A percentile compares a stretch with the other conserved stretches of the same genome.
Conservation (phyloP, 192 early-diverging fungal species). For the Pilobolus umbonatus region DNA sequence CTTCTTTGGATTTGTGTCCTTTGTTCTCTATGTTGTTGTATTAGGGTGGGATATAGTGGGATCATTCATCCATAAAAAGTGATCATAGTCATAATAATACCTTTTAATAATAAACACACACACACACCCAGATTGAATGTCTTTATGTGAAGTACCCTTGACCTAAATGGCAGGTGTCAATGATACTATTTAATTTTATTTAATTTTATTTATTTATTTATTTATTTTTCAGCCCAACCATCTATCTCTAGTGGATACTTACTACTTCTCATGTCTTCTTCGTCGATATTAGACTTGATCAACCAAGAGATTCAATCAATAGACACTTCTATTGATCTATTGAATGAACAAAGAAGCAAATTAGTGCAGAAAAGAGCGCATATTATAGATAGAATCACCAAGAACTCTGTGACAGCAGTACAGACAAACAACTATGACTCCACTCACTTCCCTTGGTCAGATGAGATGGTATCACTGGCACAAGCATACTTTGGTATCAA, state of each 20-base stretch:
- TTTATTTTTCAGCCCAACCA: no score
- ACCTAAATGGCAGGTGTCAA: no score
- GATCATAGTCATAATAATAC: not conserved
- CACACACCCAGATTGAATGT: no score
- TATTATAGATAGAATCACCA: not conserved
- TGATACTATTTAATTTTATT: no score
- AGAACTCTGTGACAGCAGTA: not conserved
- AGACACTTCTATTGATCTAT: not conserved
- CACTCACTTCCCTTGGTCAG: conserved; percentile 49
- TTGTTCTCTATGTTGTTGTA: conserved; percentile 18
- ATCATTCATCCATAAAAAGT: conserved; percentile 3
- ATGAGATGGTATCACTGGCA: conserved; percentile 32
- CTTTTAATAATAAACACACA: no score
- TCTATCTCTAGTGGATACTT: no score
- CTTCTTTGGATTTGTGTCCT: conserved; percentile 35
- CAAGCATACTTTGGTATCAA: conserved; percentile 41
- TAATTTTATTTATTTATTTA: no score
- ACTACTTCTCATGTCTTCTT: not conserved
- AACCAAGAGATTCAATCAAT: not conserved
- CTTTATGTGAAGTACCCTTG: no score
- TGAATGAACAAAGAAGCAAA: not conserved
- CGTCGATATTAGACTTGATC: not conserved
- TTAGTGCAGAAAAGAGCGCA: not conserved
- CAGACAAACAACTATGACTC: conserved; percentile 22
- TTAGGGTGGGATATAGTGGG: conserved; percentile 32